Evolutionary conservation across 2,329 filamentous ascomycete genomes (phyloP).

Genomic region (Epicoccum nigrum): DNA sequence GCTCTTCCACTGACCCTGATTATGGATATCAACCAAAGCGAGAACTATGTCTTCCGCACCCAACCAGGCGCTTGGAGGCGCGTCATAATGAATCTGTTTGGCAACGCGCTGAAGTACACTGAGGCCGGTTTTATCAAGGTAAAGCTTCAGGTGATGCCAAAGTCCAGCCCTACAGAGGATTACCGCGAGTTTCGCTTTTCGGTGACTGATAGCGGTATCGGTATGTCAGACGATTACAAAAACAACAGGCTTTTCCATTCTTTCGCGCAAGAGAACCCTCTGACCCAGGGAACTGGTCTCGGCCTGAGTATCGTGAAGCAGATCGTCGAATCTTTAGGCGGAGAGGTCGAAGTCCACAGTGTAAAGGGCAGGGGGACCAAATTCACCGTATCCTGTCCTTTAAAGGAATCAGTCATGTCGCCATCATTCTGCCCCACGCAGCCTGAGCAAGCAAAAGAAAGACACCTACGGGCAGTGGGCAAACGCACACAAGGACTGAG

Average conservation of each 20-base stretch:
- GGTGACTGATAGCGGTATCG: constrained; percentile 48
- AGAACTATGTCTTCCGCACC: constrained; percentile 46
- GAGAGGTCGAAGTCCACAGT: constrained; percentile 46
- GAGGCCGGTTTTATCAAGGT: constrained; percentile 45
- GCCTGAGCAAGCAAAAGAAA: constrained; percentile 32
- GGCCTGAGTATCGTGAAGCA: constrained; percentile 50
- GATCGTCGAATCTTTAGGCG: constrained; percentile 46
- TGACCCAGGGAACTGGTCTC: constrained; percentile 48
- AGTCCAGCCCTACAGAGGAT: constrained; percentile 27
- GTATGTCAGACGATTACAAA: constrained; percentile 50
- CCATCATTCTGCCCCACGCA: constrained; percentile 31
- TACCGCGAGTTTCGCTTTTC: constrained; percentile 40
- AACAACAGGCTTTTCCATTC: constrained; percentile 46
- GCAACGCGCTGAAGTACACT: constrained; percentile 50
- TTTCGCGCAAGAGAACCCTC: constrained; percentile 49
- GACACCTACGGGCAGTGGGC: constrained; percentile 27
- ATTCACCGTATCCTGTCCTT: constrained; percentile 44
- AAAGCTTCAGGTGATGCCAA: constrained; percentile 41
- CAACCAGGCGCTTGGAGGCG: constrained; percentile 48
- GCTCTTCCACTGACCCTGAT: constrained; percentile 38
- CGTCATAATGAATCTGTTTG: constrained; percentile 50
- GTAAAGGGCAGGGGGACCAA: constrained; percentile 46
- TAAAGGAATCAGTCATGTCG: constrained; percentile 41
- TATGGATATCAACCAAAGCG: constrained; percentile 44
- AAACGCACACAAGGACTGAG: constrained; percentile 40